A percentile compares a stretch with the other conserved stretches of the same genome.
Evolutionary conservation across 176 grass and related monocot species (phyloP).

Genomic region (Oryza longistaminata): DNA sequence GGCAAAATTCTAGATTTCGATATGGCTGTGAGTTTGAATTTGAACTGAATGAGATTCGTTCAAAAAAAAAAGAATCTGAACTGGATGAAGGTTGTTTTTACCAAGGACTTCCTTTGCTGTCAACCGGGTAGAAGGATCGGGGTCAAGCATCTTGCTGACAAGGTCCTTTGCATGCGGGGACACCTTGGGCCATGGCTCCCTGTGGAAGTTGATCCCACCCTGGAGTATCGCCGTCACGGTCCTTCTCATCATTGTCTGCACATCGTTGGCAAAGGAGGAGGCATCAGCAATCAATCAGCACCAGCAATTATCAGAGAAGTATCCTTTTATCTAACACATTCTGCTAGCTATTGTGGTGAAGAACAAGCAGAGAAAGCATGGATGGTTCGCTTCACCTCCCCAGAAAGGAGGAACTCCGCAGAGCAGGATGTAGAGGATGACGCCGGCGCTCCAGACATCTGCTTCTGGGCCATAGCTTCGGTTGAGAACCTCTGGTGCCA

Average conservation of each 20-base stretch:
- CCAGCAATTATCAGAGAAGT: neutral
- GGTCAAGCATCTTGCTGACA: constrained; percentile 78
- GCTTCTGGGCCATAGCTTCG: constrained; percentile 73
- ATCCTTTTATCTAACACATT: neutral
- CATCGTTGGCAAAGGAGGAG: neutral
- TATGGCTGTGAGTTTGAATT: constrained; percentile 13
- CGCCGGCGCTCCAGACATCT: constrained; percentile 84
- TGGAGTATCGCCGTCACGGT: constrained; percentile 68
- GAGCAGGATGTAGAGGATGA: constrained; percentile 85
- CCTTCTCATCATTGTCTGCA: constrained; percentile 72
- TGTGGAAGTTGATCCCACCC: constrained; percentile 61
- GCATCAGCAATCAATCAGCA: neutral
- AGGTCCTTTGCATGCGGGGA: constrained; percentile 89
- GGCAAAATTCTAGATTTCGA: neutral
- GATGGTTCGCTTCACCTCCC: constrained; percentile 52
- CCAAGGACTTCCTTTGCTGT: constrained; percentile 71
- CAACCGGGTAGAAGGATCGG: constrained; percentile 54
- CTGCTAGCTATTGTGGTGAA: neutral
- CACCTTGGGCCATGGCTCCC: constrained; percentile 83
- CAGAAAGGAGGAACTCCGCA: constrained; percentile 84
- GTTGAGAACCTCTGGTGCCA: constrained; percentile 84
- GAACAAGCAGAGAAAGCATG: neutral
- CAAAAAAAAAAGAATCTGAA: neutral
- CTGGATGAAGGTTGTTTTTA: constrained; percentile 29
- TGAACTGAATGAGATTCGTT: neutral